Conservation (phyloP, 2,329 filamentous ascomycete species). For the Didymella lethalis region DNA sequence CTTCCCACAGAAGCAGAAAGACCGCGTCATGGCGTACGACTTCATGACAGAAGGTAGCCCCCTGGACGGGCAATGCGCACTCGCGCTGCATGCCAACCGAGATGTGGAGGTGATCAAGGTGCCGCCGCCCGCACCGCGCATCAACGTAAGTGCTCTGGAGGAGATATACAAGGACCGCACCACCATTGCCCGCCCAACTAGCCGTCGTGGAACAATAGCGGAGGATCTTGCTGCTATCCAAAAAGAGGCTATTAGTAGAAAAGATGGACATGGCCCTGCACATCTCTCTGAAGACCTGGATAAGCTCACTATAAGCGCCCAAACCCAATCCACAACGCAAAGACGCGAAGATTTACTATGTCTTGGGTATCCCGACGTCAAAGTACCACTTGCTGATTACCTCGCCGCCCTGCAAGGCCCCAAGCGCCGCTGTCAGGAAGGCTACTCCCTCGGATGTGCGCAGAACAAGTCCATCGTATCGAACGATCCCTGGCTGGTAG, state of each 20-base stretch:
- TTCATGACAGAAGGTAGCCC: constrained; percentile 61
- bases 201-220: constrained; percentile 40
- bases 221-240: constrained; percentile 48
- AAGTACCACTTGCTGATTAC: constrained; percentile 44
- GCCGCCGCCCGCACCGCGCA: constrained; percentile 53
- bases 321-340: constrained; percentile 42
- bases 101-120: constrained; percentile 60
- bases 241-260: constrained; percentile 40
- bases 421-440: constrained; percentile 64
- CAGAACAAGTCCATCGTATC: constrained; percentile 72
- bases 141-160: constrained; percentile 55
- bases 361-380: constrained; percentile 47
- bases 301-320: constrained; percentile 38
- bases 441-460: constrained; percentile 65
- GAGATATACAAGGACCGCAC: constrained; percentile 52
- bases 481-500: constrained; percentile 77
- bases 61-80: constrained; percentile 58
- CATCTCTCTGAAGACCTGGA: constrained; percentile 41
- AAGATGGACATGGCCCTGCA: constrained; percentile 36
- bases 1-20: constrained; percentile 55
- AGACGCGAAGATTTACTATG: constrained; percentile 50
- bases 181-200: constrained; percentile 43
- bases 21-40: constrained; percentile 66
- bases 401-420: constrained; percentile 52
- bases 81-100: constrained; percentile 62